Base-by-base conservation (phyloP, 1,284 basidiomycete species). In the Heimioporus retisporus region DNA sequence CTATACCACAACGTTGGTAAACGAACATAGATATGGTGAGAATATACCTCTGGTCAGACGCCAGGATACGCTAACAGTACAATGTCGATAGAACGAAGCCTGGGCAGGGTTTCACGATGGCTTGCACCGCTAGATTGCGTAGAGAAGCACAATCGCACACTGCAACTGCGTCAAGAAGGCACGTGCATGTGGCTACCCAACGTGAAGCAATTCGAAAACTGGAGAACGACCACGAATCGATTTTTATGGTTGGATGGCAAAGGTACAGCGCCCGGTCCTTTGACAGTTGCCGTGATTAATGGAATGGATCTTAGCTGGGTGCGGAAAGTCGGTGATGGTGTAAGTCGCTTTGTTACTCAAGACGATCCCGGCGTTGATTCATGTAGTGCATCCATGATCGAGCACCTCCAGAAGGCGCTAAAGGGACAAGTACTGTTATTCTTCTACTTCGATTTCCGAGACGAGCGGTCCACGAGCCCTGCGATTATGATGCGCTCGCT, bases 241-340 rank as follows among this genome's bases (percentile, higher is more conserved):
- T 56, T 66, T 28, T 59, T 66, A 42, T 66, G 57, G 65, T 16
- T 66, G 55, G 28, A 60, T 10, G 61, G 61, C 5, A 64, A 66
- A 66, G 57, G 65, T 64, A 19, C 6, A 61, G 6, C 57, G 28
- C 28, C 42, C 42, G 6, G 15, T 40, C 19, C 14, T n/a, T 23
- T 6, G 15, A 10, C 7, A 16, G 10, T 48, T 19, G 6, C 23
- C 15, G 40, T 25, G 4, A 18, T 25, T 57, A 16, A 65, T 15
- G 23, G n/a, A 8, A 16, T 11, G 19, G 10, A 19, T 23, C 13
- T 19, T 51, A 66, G 65, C 54, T 15, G 59, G 65, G 5, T 60
- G 63, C 43, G 63, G 65, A 21, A 66, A 66, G 50, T 65, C 62
- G 3, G 65, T 66, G 8, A 31, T 66, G 19, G 23, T n/a, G 65